Base-by-base conservation (phyloP, 495 filamentous ascomycete species). In the Daldinia loculata region DNA sequence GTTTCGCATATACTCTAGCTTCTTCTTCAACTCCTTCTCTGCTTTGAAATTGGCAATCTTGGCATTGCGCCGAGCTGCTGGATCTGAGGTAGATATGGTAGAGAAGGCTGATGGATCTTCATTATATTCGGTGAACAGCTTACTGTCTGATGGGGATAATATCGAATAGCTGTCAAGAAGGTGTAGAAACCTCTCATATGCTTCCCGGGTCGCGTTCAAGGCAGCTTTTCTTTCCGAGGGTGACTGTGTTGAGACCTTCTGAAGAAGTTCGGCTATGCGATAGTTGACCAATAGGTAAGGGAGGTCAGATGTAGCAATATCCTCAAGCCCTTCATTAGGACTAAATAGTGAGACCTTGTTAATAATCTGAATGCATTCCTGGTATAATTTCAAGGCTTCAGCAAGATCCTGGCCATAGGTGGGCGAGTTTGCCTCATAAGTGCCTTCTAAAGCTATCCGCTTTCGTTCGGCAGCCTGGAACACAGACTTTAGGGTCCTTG, bases 21-120 rank as follows among this genome's bases (percentile, higher is more conserved):
- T 94, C 68, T 87, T 81, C 76, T 95, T 95, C 43, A 99, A 80
- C 57, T 93, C 91, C 69, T 95, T 97, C 72, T 98, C 96, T 61
- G 90, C 84, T 76, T 88, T 89, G 79, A 94, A 98, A 66, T 93
- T 88, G 30, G 87, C 86, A 63, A 99, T 95, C 77, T 99, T 99
- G 36, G 89, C 87, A 60, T 91, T 89, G 73, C 95, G 85, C 27
- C 93, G 85, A 27, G 87, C 85, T 36, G 89, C 86, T 1, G 93
- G 87, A 81, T 98, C 94, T 2, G 84, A 84, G 24, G 86, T 83
- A 4, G 88, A 84, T 26, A 89, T 87, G 19, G 91, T 87, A 27
- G 90, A 90, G 76, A 97, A 98, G 0, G 83, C 77, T 3, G 84
- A 80, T 3, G 89, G 89, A 27, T 85, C 82, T 41, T 92, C 89